Conservation (phyloP, 2,329 filamentous ascomycete species). For the Colletotrichum agaves region DNA sequence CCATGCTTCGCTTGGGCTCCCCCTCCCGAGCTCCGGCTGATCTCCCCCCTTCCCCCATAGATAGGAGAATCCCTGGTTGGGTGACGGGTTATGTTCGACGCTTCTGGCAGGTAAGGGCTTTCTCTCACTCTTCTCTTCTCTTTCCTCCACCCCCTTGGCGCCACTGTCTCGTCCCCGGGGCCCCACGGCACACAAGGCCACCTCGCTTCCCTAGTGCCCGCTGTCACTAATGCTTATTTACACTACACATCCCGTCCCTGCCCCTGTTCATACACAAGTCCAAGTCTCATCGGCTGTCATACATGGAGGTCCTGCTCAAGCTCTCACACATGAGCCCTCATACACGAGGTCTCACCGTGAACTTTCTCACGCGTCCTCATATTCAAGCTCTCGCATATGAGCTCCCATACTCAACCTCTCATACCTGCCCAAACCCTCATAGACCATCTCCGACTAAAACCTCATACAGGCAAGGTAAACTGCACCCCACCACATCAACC, state of each 20-base stretch:
- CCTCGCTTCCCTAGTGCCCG: constrained; percentile 17
- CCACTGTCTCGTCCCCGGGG: constrained; percentile 25
- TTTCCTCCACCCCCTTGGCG: constrained; percentile 14
- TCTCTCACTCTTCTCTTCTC: constrained; percentile 4
- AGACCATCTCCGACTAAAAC: constrained; percentile 21
- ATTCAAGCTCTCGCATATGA: neutral
- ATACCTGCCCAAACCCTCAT: no score
- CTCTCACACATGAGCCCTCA: neutral
- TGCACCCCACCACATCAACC: neutral
- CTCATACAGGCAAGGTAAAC: constrained; percentile 49
- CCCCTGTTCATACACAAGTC: neutral
- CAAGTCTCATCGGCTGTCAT: neutral
- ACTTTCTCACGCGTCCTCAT: neutral
- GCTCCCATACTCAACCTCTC: no score
- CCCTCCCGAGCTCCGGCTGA: constrained; percentile 35
- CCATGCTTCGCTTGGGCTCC: neutral
- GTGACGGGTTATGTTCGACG: constrained; percentile 93
- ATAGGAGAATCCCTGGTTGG: constrained; percentile 86
- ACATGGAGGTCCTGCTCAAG: neutral
- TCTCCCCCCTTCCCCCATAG: constrained; percentile 56
- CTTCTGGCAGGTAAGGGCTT: constrained; percentile 91
- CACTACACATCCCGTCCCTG: constrained; percentile 9
- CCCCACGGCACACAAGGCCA: constrained; percentile 16
- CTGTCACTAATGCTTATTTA: constrained; percentile 31
- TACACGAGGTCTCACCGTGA: no score